Evolutionary conservation across 202 grass and related monocot species (phyloP), one percentile per base, ranked within the genome.

Genomic region (Panicum hallii): DNA sequence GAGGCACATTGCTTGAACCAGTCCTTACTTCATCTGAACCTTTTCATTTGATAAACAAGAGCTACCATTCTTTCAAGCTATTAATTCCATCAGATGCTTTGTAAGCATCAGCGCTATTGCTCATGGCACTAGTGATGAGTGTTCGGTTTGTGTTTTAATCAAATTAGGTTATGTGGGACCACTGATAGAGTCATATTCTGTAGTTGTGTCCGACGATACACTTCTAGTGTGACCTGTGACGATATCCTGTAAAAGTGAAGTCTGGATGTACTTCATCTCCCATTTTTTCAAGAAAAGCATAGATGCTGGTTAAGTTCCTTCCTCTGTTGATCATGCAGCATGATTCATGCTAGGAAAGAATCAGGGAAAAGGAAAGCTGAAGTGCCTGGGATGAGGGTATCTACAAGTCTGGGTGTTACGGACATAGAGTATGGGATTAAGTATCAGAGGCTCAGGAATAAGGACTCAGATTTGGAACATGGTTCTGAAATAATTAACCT

Each of bases 401-500:
- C 69, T 55, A 64, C 73, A 32, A 78, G 75, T 60, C 43, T 45
- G 32, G 50, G 68, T 47, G 45, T 12, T 47, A 47, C 2, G 45
- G 10, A 12, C 45, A 9, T 10, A 47, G 32, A 15, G 0, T 6
- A 47, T 63, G 75, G 15, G 57, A 63, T 44, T 44, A 44, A 46
- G 22, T 47, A 38, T 47, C 5, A 65, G 77, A 49, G 47, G 9
- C 16, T 5, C 28, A 65, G 28, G 61, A 79, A 66, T 44, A 44
- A 44, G 77, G 77, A 50, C 32, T 38, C 76, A 64, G 83, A 73
- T 84, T 44, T 63, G 66, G 74, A 74, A 23, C 48, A 79, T 71
- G 41, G 10, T 49, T 84, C 66, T 68, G 81, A 82, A 22, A 79
- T 82, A 78, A 74, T 89, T 55, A 86, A 85, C 72, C 70, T 92